Conservation (phyloP, 202 grass and related monocot species). For the Zoysia matrella region DNA sequence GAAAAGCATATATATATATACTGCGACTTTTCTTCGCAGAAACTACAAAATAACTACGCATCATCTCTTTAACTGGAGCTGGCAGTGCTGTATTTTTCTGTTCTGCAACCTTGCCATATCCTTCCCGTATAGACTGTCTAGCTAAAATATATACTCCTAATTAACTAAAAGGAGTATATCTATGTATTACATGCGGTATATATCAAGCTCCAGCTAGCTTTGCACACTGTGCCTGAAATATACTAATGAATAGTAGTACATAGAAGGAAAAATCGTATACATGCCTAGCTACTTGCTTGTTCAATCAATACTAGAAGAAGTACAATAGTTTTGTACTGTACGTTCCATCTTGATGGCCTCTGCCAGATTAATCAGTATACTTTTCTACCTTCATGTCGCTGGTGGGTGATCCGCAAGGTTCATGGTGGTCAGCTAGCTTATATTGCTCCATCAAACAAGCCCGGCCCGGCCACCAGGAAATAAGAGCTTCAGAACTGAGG, state of each 20-base stretch:
- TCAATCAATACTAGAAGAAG: slow-evolving; percentile 22
- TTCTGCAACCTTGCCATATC: too few relatives aligned
- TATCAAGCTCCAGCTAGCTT: too few relatives aligned
- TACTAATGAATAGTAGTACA: slow-evolving; percentile 17
- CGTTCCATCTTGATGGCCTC: slow-evolving; percentile 16
- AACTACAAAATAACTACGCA: background rate
- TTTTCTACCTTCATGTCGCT: background rate
- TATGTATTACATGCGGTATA: too few relatives aligned
- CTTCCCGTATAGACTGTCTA: too few relatives aligned
- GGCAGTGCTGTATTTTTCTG: too few relatives aligned
- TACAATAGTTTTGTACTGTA: slow-evolving; percentile 31
- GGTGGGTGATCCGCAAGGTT: background rate
- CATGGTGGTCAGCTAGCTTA: slow-evolving; percentile 7
- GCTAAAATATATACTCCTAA: background rate
- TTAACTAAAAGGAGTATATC: too few relatives aligned
- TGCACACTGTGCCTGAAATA: slow-evolving; percentile 27
- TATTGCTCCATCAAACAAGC: background rate
- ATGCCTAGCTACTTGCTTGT: background rate
- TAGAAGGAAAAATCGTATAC: slow-evolving; percentile 10
- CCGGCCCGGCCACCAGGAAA: background rate
- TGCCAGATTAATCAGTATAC: background rate
- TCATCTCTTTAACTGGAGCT: too few relatives aligned
- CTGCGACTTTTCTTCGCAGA: background rate
- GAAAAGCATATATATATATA: too few relatives aligned
- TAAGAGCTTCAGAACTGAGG: slow-evolving; percentile 36